Evolutionary conservation across 2,329 filamentous ascomycete species (phyloP).

Genomic region (Calonectria leucothoes): DNA sequence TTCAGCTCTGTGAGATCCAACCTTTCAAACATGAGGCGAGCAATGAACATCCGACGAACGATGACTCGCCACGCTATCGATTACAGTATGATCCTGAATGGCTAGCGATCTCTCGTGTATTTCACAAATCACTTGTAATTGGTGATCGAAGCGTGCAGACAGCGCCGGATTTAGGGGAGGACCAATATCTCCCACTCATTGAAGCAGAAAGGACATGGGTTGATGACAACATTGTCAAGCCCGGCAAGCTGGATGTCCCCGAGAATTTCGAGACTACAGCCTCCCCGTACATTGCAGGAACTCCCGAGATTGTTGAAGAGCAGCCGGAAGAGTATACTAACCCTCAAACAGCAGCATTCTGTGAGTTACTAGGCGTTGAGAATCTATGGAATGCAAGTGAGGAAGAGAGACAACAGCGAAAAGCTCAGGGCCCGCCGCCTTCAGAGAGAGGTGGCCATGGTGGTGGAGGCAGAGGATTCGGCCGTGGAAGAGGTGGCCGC

Average conservation of each 20-base stretch:
- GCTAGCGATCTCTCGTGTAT: constrained; percentile 91
- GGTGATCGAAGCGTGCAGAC: constrained; percentile 67
- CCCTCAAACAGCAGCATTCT: constrained; percentile 86
- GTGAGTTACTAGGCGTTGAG: constrained; percentile 78
- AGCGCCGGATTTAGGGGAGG: constrained; percentile 74
- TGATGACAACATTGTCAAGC: constrained; percentile 75
- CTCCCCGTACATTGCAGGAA: constrained; percentile 71
- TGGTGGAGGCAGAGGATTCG: constrained; percentile 49
- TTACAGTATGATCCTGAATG: constrained; percentile 93
- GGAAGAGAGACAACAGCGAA: constrained; percentile 73
- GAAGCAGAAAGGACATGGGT: constrained; percentile 82
- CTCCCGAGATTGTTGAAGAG: constrained; percentile 68
- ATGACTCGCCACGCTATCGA: constrained; percentile 58
- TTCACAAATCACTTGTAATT: constrained; percentile 73
- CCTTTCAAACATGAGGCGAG: constrained; percentile 54
- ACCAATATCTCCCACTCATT: constrained; percentile 75
- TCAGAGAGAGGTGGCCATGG: constrained; percentile 50
- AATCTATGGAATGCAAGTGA: constrained; percentile 82
- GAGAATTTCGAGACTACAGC: constrained; percentile 83
- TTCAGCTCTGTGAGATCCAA: constrained; percentile 79
- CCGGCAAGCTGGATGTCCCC: constrained; percentile 75
- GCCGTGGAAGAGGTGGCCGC: constrained; percentile 47
- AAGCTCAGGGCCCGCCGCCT: constrained; percentile 66
- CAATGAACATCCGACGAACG: constrained; percentile 29
- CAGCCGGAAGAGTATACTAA: constrained; percentile 86